These are phyloP conservation scores for Amanita phalloides DNA, from an alignment of 768 basidiomycete species.

Conservation along the genomic window DNA sequence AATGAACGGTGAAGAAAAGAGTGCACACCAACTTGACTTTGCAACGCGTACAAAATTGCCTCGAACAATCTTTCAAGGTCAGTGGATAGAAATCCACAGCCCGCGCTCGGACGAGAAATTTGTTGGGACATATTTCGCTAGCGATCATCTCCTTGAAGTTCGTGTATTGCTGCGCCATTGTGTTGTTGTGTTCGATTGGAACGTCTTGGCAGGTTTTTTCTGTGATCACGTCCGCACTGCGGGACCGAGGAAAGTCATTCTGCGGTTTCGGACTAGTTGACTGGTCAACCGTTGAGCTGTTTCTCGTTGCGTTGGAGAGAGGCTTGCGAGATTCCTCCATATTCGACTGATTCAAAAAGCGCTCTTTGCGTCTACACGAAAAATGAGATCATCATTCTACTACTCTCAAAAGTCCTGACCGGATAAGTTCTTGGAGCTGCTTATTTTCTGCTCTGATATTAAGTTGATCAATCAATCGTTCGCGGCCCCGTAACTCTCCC, in stretches of 20 bases:
- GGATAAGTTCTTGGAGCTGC: constrained; percentile 29
- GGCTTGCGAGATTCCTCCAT: not conserved
- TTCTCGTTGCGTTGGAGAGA: not conserved
- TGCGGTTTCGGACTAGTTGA: not conserved
- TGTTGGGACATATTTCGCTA: constrained; percentile 20
- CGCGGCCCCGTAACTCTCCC: constrained; percentile 36
- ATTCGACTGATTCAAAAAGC: not conserved
- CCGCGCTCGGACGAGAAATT: constrained; percentile 35
- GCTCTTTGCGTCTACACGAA: not conserved
- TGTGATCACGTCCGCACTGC: not conserved
- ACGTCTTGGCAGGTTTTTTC: not conserved
- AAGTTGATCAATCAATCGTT: constrained; percentile 33
- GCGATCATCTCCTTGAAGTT: constrained; percentile 28
- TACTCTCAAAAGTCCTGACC: constrained; percentile 18
- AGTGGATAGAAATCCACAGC: constrained; percentile 48
- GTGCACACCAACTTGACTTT: constrained; percentile 29
- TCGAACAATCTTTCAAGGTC: constrained; percentile 33
- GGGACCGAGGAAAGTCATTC: not conserved
- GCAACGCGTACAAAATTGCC: constrained; percentile 43
- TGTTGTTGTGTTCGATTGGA: not conserved
- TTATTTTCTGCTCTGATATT: constrained; percentile 24
- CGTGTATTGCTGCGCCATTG: constrained; percentile 7
- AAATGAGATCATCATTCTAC: not conserved
- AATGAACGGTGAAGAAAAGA: not conserved
- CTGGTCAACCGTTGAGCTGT: not conserved